Percentiles rank a stretch among this genome's conserved stretches.
Evolutionary conservation across 441 rosid species (phyloP).

Genomic region (Rhodomyrtus psidioides): DNA sequence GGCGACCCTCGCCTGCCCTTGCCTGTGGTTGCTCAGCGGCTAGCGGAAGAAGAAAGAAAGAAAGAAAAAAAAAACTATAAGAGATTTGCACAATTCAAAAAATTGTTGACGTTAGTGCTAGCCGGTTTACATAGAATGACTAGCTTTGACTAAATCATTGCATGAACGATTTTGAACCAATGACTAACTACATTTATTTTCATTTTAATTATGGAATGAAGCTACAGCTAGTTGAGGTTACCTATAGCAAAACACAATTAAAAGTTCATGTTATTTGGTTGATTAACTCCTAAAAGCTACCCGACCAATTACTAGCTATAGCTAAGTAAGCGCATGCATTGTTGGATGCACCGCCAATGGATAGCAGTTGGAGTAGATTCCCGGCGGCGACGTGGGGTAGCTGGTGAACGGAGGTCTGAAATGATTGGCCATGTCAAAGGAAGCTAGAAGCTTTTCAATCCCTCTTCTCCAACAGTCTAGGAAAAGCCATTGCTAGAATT

Average conservation of each 20-base stretch:
- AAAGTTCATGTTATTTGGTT: not conserved
- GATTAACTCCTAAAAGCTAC: not conserved
- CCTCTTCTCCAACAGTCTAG: not conserved
- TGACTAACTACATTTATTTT: not conserved
- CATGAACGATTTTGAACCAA: too few species aligned
- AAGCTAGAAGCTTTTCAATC: not conserved
- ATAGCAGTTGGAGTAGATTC: conserved; percentile 8
- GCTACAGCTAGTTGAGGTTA: not conserved
- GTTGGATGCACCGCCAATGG: conserved; percentile 10
- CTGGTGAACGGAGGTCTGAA: conserved; percentile 22
- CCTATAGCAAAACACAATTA: not conserved
- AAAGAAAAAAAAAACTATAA: too few species aligned
- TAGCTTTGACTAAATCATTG: too few species aligned
- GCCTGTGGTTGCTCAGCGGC: too few species aligned
- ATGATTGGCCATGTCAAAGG: not conserved
- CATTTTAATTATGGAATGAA: not conserved
- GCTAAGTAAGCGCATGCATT: conserved; percentile 23
- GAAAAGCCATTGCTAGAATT: not conserved
- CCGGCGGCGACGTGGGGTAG: conserved; percentile 20
- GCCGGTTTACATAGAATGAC: too few species aligned
- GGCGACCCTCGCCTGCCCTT: too few species aligned
- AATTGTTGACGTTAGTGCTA: too few species aligned
- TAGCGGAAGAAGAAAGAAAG: too few species aligned
- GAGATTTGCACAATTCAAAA: too few species aligned
- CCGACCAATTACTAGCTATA: not conserved